Evolutionary conservation across 495 filamentous ascomycete genomes (phyloP).

Genomic region (Evernia prunastri): DNA sequence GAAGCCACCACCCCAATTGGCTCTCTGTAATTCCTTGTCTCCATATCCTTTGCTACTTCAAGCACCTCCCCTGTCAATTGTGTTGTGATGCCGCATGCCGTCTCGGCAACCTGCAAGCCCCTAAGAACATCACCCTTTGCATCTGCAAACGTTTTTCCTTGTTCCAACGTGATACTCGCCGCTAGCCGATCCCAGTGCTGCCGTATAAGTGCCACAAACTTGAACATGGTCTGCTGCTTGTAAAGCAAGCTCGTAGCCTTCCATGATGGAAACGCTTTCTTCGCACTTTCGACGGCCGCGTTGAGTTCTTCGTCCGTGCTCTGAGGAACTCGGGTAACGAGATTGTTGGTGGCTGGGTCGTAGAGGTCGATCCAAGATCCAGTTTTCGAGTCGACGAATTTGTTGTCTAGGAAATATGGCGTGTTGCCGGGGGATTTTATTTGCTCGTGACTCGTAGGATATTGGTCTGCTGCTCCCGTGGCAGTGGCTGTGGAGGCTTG

Average conservation of each 20-base stretch:
- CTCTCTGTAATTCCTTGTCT: slow-evolving; percentile 88
- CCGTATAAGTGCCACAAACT: slow-evolving; percentile 81
- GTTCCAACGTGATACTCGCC: slow-evolving; percentile 92
- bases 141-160: slow-evolving; percentile 97
- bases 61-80: slow-evolving; percentile 90
- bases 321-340: slow-evolving; percentile 96
- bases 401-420: slow-evolving; percentile 86
- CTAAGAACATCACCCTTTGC: slow-evolving; percentile 92
- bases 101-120: slow-evolving; percentile 94
- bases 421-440: slow-evolving; percentile 72
- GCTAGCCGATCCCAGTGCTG: slow-evolving; percentile 94
- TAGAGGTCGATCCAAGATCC: slow-evolving; percentile 83
- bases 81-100: slow-evolving; percentile 88
- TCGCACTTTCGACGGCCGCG: slow-evolving; percentile 78
- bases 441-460: slow-evolving; percentile 75
- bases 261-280: slow-evolving; percentile 89
- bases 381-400: slow-evolving; percentile 71
- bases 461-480: slow-evolving; percentile 55
- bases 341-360: slow-evolving; percentile 95
- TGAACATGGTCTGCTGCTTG: slow-evolving; percentile 96
- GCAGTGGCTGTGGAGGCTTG: slow-evolving; percentile 44
- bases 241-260: slow-evolving; percentile 73
- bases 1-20: slow-evolving; percentile 91
- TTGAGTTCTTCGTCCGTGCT: slow-evolving; percentile 84
- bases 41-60: slow-evolving; percentile 98